Conservation (phyloP, 257 asterid genomes). For the Leonotis leonurus region DNA sequence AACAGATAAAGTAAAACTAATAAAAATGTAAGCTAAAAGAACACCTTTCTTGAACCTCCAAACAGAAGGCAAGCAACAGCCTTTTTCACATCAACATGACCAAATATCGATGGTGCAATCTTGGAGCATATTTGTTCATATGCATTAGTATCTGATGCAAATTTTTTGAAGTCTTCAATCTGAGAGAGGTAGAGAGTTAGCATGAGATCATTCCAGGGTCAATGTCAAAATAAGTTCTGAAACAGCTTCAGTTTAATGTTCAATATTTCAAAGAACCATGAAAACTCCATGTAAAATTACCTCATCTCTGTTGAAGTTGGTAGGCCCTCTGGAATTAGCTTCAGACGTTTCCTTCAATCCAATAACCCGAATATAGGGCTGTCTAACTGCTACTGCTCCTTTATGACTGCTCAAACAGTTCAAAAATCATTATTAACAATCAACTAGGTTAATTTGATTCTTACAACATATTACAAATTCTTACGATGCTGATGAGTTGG, state of each 20-base stretch:
- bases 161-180: constrained; percentile 73
- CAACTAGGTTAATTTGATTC: neutral
- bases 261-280: neutral
- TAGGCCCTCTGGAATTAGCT: constrained; percentile 71
- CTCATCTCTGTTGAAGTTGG: constrained; percentile 83
- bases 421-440: constrained; percentile 9
- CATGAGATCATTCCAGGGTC: neutral
- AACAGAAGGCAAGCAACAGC: constrained; percentile 94
- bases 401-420: constrained; percentile 51
- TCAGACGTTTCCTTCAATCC: constrained; percentile 85
- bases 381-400: constrained; percentile 98
- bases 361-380: constrained; percentile 91
- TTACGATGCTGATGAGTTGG: constrained; percentile 81
- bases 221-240: neutral
- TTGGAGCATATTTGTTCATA: constrained; percentile 75
- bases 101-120: constrained; percentile 95
- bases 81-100: constrained; percentile 86
- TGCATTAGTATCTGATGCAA: constrained; percentile 72
- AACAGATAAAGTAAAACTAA: constrained; percentile 3
- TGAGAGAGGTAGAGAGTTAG: constrained; percentile 17
- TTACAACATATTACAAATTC: constrained; percentile 17
- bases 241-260: neutral
- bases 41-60: constrained; percentile 98
- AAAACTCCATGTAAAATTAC: constrained; percentile 32
- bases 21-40: neutral